Base-by-base conservation (phyloP, 495 filamentous ascomycete genomes). In the Parathielavia appendiculata region DNA sequence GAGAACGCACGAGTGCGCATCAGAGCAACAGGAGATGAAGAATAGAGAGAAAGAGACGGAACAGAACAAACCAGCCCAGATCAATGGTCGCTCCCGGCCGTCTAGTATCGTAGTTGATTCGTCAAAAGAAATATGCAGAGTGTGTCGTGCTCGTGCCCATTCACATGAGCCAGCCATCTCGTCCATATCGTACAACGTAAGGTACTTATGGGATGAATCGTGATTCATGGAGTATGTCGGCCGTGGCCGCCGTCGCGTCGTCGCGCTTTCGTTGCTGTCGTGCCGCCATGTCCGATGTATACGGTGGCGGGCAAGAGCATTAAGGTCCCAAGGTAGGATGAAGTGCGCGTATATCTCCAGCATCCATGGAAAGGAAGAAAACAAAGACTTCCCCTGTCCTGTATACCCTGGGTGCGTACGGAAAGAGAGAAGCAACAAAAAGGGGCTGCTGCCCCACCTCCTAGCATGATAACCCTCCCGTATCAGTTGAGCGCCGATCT, bases 141-240 rank as follows among this genome's bases (percentile, higher is more conserved):
- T 19, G 6, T 46, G 43, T 45, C 38, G 16, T 54, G 22, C 7
- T 35, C 1, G 43, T 47, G 54, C 45, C 44, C 2, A 3, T 2
- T 30, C 26, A 56, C 1, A 36, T 39, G 32, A 20, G 11, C 26
- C 34, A 20, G 20, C 36, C 36, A n/a, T 57, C 35, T 14, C 54
- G 54, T 50, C 45, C 22, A 20, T 47, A 36, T 57, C 54, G 46
- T 50, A 50, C 43, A 38, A 23, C 45, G 43, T 57, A 30, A 49
- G 9, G 35, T 49, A 50, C 35, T 22, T 41, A 22, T 35, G 23
- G 40, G 45, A 39, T 30, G 26, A 32, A 40, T 57, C 45, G 54
- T 57, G 20, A 19, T 9, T 20, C n/a, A 13, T 26, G 16, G n/a
- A 16, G 35, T 57, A 7, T 19, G 22, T 49, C 45, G 54, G 45